Base-by-base conservation (phyloP, 2,329 filamentous ascomycete genomes). In the Fusarium transvaalense region DNA sequence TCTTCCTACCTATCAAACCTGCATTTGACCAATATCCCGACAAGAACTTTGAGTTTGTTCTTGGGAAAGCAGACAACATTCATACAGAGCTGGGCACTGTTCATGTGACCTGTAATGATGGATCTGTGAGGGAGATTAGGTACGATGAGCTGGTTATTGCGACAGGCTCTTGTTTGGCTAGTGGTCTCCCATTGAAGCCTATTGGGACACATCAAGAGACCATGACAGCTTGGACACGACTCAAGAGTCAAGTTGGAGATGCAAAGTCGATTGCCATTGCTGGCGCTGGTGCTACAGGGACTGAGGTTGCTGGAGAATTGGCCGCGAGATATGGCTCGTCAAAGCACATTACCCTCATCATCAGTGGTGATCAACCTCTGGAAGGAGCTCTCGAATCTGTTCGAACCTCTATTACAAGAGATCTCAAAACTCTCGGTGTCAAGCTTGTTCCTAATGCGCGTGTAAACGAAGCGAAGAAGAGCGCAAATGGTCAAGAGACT, bases 131-230 rank as follows among this genome's bases (percentile, higher is more conserved):
- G 23, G 71, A 72, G 5, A 59, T 86, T 14, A 38, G 46, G 50
- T 88, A 87, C 73, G 82, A 86, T 72, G 82, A 86, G 27, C 79
- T 88, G 10, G 80, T 88, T 32, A 75, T 87, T 38, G 85, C 85
- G 4, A 88, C 86, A 0, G 86, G 86, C 15, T 79, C 85, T n/a
- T 80, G 81, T 31, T 72, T 78, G 32, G 71, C 78, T n/a, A 77
- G 71, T 52, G 67, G 71, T 23, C 69, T 82, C 27, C 84, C 84
- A 3, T 84, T 85, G 75, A 87, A 87, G 71, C 79, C 78, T 25
- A 67, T 80, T 32, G 83, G 81, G 62, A 79, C 78, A 15, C 79
- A 84, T 69, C 80, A 85, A 64, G 78, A 82, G 32, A 79, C 80
- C 4, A 52, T 78, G 6, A 71, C 75, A 2, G 73, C 77, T 13